phyloP scores from a whole-genome alignment of 306 rosid species.

The Corylus heterophylla region DNA sequence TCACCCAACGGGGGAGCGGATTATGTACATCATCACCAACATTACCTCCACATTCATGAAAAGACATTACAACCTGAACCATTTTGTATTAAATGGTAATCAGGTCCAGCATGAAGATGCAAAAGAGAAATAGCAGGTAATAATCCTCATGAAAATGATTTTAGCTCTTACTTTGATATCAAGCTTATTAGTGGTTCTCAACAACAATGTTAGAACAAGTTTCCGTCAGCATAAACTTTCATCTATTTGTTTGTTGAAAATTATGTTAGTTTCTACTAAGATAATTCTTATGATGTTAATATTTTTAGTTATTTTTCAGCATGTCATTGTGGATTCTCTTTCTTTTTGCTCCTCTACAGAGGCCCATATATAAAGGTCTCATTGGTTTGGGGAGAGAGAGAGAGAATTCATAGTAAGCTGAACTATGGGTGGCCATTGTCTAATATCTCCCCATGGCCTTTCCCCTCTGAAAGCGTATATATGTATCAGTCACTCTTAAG shows the following conservation, averaged over 20 bases:
- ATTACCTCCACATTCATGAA: conserved; percentile 99
- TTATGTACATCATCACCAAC: conserved; percentile 92
- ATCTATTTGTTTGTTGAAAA: background rate
- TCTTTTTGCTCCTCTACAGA: background rate
- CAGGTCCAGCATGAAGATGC: background rate
- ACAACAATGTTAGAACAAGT: background rate
- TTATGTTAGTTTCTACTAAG: background rate
- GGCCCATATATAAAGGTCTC: background rate
- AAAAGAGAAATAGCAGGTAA: background rate
- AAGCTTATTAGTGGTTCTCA: background rate
- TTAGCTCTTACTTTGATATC: background rate
- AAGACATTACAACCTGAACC: conserved; percentile 83
- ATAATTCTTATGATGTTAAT: background rate
- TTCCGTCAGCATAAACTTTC: background rate
- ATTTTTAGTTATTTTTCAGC: background rate
- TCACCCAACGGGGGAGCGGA: conserved; percentile 93
- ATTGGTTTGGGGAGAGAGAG: background rate
- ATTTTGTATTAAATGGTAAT: background rate
- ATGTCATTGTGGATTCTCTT: background rate
- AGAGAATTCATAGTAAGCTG: background rate
- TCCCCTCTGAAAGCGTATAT: too few relatives aligned
- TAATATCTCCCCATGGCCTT: too few relatives aligned
- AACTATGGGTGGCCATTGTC: background rate
- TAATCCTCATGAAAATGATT: background rate
- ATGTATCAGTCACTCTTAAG: background rate